A percentile compares a stretch with the other conserved stretches of the same genome.
Evolutionary conservation across 2,329 filamentous ascomycete species (phyloP).

Genomic region (Paecilomyces formosus): DNA sequence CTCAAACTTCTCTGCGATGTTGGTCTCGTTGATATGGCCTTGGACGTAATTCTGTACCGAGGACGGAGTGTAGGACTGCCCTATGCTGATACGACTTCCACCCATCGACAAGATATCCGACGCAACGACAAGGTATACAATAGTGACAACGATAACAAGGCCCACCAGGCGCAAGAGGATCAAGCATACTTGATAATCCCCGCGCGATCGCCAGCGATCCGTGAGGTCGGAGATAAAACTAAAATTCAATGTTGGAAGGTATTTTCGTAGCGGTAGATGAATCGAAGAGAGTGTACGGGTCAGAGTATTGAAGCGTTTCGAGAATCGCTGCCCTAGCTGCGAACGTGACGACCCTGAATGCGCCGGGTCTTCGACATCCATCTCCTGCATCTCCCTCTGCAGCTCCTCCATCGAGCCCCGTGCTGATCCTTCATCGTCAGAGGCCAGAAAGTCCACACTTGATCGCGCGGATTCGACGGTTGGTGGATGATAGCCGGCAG

Average conservation of each 20-base stretch:
- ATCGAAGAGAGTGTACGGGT: conserved; percentile 52
- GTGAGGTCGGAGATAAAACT: conserved; percentile 30
- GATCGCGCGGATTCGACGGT: conserved; percentile 74
- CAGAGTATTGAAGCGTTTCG: conserved; percentile 50
- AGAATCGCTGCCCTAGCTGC: conserved; percentile 42
- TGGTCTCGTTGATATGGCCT: conserved; percentile 59
- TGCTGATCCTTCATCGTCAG: conserved; percentile 47
- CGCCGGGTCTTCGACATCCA: conserved; percentile 70
- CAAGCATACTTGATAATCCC: conserved; percentile 51
- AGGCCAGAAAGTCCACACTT: conserved; percentile 50
- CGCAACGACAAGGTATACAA: conserved; percentile 79
- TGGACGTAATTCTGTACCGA: conserved; percentile 70
- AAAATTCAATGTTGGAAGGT: conserved; percentile 34
- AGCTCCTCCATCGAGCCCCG: conserved; percentile 55
- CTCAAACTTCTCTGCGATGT: conserved; percentile 64
- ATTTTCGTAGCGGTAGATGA: conserved; percentile 43
- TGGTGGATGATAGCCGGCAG: conserved; percentile 64
- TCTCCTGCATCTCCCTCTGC: conserved; percentile 77
- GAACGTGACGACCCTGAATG: conserved; percentile 23
- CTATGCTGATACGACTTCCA: conserved; percentile 54
- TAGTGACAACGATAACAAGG: conserved; percentile 63
- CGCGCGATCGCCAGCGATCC: conserved; percentile 25
- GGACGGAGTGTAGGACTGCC: conserved; percentile 74
- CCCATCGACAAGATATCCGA: conserved; percentile 69
- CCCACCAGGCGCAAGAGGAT: conserved; percentile 67